These are phyloP conservation scores for Amanita rimosa DNA, from an alignment of 768 basidiomycete species.

Conservation along the genomic window DNA sequence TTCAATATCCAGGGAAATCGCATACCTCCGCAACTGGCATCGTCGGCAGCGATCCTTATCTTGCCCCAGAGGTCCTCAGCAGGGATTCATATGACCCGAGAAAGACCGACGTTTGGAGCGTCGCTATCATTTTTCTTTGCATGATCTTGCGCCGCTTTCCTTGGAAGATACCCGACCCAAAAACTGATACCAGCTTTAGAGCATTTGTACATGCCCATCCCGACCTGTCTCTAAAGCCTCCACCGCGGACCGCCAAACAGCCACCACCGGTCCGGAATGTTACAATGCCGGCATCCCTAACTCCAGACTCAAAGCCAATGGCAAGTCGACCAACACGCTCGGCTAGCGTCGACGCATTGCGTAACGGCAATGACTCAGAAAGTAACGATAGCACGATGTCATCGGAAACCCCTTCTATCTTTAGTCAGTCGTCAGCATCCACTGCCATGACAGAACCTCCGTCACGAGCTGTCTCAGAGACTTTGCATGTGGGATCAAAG, in stretches of 20 bases:
- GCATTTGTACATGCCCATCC: slow-evolving; percentile 92
- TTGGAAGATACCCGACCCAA: slow-evolving; percentile 96
- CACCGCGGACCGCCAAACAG: slow-evolving; percentile 20
- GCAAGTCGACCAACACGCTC: slow-evolving; percentile 10
- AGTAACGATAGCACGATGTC: slow-evolving; percentile 25
- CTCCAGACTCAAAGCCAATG: not conserved
- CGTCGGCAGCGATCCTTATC: slow-evolving; percentile 96
- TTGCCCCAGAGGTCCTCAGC: slow-evolving; percentile 89
- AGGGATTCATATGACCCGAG: slow-evolving; percentile 84
- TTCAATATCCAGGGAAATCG: slow-evolving; percentile 93
- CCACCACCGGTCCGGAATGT: not conserved
- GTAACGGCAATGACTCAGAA: slow-evolving; percentile 18
- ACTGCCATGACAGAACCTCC: slow-evolving; percentile 39
- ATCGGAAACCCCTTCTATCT: slow-evolving; percentile 35
- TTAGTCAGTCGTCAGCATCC: slow-evolving; percentile 28
- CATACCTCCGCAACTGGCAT: slow-evolving; percentile 75
- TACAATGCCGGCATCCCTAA: not conserved
- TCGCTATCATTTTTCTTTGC: slow-evolving; percentile 98
- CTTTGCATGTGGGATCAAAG: slow-evolving; percentile 16
- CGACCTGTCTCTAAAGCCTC: slow-evolving; percentile 51
- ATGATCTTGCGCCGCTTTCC: slow-evolving; percentile 97
- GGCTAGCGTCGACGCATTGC: slow-evolving; percentile 20
- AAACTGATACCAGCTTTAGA: slow-evolving; percentile 84
- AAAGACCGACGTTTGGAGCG: slow-evolving; percentile 97
- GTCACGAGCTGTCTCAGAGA: slow-evolving; percentile 26